Conservation (phyloP, 2,329 filamentous ascomycete genomes). For the Pyrenophora seminiperda region DNA sequence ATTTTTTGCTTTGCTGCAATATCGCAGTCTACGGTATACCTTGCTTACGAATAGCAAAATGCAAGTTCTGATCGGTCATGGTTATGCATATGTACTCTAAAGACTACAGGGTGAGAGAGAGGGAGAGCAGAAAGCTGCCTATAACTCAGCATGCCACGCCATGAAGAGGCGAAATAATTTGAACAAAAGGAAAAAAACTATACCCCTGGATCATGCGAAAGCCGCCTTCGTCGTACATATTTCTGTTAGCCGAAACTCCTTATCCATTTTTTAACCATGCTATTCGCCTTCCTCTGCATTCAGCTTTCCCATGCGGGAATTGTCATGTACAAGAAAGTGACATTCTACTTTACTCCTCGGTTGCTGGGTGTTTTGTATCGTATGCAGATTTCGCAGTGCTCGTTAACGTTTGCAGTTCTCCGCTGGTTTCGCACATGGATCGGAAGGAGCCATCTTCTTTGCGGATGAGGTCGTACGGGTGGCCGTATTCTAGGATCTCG, state of each 20-base stretch:
- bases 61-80: too few species aligned
- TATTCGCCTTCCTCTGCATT: not conserved
- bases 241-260: not conserved
- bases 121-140: too few species aligned
- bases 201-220: not conserved
- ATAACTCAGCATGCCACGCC: too few species aligned
- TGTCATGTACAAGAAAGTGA: not conserved
- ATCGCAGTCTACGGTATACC: too few species aligned
- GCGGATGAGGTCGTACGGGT: slow-evolving; percentile 73
- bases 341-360: not conserved
- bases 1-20: too few species aligned
- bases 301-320: too few species aligned
- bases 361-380: slow-evolving; percentile 6
- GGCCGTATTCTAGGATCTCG: slow-evolving; percentile 83
- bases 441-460: slow-evolving; percentile 70
- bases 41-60: too few species aligned
- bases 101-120: too few species aligned
- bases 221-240: not conserved
- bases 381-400: slow-evolving; percentile 61
- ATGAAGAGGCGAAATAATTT: too few species aligned
- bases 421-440: slow-evolving; percentile 71
- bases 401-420: slow-evolving; percentile 60
- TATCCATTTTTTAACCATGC: not conserved
- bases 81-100: too few species aligned
- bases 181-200: not conserved